Conservation (phyloP, 2,329 filamentous ascomycete species). For the Anisogramma anomala region DNA sequence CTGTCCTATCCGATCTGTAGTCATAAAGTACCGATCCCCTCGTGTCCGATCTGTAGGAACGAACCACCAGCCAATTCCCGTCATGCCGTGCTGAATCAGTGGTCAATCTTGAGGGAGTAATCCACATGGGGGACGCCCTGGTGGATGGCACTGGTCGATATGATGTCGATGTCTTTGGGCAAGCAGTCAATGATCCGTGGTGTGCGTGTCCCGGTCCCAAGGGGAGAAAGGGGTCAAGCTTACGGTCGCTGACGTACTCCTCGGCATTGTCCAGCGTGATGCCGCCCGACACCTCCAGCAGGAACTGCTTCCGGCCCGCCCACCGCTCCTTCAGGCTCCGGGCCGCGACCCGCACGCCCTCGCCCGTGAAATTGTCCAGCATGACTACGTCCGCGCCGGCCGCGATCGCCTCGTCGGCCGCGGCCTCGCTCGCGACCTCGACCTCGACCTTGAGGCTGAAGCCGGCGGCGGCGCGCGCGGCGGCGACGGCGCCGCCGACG, state of each 20-base stretch:
- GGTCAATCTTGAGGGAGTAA: slow-evolving; percentile 83
- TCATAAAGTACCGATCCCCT: too few species aligned
- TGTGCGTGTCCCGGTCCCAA: background rate
- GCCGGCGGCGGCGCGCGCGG: slow-evolving; percentile 73
- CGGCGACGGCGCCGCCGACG: slow-evolving; percentile 74
- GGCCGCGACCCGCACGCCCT: slow-evolving; percentile 65
- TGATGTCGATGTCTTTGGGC: slow-evolving; percentile 70
- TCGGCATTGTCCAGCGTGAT: slow-evolving; percentile 75
- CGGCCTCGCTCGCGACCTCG: slow-evolving; percentile 76
- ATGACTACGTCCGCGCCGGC: slow-evolving; percentile 94
- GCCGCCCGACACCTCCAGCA: slow-evolving; percentile 89
- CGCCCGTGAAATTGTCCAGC: slow-evolving; percentile 87
- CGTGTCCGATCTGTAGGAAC: too few species aligned
- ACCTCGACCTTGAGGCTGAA: slow-evolving; percentile 95
- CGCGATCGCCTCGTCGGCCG: slow-evolving; percentile 81
- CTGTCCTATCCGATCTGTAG: too few species aligned
- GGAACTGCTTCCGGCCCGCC: slow-evolving; percentile 59
- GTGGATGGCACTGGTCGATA: slow-evolving; percentile 93
- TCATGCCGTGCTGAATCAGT: slow-evolving; percentile 18
- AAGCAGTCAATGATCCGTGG: slow-evolving; percentile 15
- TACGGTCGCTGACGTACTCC: slow-evolving; percentile 64
- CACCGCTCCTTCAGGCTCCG: slow-evolving; percentile 67
- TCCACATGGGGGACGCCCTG: slow-evolving; percentile 91
- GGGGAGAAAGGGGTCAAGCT: slow-evolving; percentile 23
- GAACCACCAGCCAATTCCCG: too few species aligned